Conservation (phyloP, 306 rosid genomes). For the Quercus engelmannii region DNA sequence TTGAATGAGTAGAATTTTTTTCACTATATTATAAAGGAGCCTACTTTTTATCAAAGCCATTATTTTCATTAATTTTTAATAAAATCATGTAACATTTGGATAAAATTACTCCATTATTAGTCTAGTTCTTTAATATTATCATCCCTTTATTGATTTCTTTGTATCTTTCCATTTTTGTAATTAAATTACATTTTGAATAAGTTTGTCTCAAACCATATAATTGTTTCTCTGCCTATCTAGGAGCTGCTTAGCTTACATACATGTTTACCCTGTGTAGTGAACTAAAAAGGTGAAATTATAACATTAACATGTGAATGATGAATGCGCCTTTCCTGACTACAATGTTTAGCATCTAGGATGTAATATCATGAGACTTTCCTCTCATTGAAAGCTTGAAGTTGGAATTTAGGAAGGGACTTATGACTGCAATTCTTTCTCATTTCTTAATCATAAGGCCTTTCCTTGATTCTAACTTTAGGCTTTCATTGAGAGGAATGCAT, state of each 20-base stretch:
- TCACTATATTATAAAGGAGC: too few species aligned
- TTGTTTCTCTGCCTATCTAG: not conserved
- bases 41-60: too few species aligned
- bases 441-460: constrained; percentile 52
- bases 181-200: not conserved
- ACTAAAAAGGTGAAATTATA: not conserved
- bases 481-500: constrained; percentile 59
- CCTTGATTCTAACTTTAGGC: constrained; percentile 68
- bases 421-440: constrained; percentile 38
- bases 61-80: too few species aligned
- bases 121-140: too few species aligned
- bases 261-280: not conserved
- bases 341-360: constrained; percentile 57
- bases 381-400: constrained; percentile 49
- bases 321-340: constrained; percentile 62
- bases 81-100: too few species aligned
- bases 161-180: not conserved
- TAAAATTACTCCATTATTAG: too few species aligned
- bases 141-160: too few species aligned
- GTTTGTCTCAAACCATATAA: not conserved
- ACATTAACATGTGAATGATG: not conserved
- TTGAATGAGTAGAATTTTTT: too few species aligned
- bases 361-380: constrained; percentile 65
- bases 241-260: not conserved
- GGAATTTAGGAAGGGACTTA: constrained; percentile 64